Evolutionary conservation across 2,329 filamentous ascomycete species (phyloP), one percentile per base, ranked within the genome.

Genomic region (Arachnomyces sp.): DNA sequence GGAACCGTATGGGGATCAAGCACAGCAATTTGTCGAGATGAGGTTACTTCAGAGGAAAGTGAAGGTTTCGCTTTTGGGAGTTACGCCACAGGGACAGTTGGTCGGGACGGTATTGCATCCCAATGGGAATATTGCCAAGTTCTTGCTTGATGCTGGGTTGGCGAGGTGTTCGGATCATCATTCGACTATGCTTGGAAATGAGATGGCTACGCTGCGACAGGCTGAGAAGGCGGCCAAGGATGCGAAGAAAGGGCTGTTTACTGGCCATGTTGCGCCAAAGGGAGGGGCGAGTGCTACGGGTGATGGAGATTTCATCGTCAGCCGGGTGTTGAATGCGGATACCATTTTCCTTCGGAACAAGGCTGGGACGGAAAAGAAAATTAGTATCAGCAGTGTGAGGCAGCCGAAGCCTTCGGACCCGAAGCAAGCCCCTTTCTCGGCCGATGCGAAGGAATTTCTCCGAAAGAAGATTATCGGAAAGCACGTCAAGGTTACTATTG

Each of bases 81-180:
- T 86, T 28, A 94, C 86, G 47, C 86, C 87, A 1, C 90, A 95
- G 63, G 85, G 85, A 43, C 85, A 95, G 57, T 75, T 98, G n/a
- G 80, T 98, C 40, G 92, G 84, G 42, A 79, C 80, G 36, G 74
- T 98, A 32, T 74, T 89, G 49, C 92, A 98, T 66, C 89, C 89
- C 18, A 79, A 82, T 45, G 92, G 92, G 47, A 94, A 88, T 64
- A 94, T 98, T 60, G 87, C 89, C 47, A 86, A 85, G 49, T 93
- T 94, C 63, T 65, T 98, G 32, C 78, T 98, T 33, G 80, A 90
- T 54, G 85, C 88, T 39, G 92, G 92, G 53, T 73, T 96, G 41
- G 92, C 90, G 31, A 78, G 87, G 55, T 96, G 90, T 70, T 88
- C 89, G 49, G 92, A 98, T 64, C 89, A 92, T 65, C 92, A 98